Evolutionary conservation across 495 filamentous ascomycete genomes (phyloP), one percentile per base, ranked within the genome.

Genomic region (Trichocladium uniseriatum): DNA sequence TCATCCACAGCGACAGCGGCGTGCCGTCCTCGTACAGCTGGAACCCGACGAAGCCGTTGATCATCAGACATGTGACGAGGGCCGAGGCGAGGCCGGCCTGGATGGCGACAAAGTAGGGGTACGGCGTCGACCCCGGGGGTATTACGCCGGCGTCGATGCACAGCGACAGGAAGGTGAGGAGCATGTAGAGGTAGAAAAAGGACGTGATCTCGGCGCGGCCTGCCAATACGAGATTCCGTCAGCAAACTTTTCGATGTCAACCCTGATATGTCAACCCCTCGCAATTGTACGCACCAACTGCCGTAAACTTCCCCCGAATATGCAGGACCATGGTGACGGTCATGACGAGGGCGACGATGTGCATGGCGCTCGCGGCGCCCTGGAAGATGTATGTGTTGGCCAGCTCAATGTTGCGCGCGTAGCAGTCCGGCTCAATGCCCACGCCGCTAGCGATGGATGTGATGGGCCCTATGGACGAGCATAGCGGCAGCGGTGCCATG

Each of bases 1-100:
- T 74, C 48, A 95, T 79, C 92, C 91, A 99, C 24, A 99, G 81
- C 0, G 91, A 96, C 31, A 96, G 75, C 7, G 83, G 82, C 2
- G 92, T 99, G n/a, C 92, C 92, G 64, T 99, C 92, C 67, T 99
- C 92, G 66, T 97, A 99, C 5, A 99, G 77, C 69, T 97, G 94
- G 70, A 97, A 99, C 31, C 92, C 92, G 35, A 99, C 91, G 63
- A 99, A 99, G 24, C 94, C 92, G 65, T 97, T 97, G 74, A 99
- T 86, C 48, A 97, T 70, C 35, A 99, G 74, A 67, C 84, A 94
- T 9, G 86, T 90, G 63, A 88, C 86, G 16, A 92, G 72, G 10
- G 92, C 89, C 15, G 89, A 95, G n/a, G 81, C 72, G 49, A 99
- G 75, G n/a, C 94, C 92, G 52, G 80, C 80, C 61, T 99, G 92